Percentiles rank a stretch among this genome's conserved stretches.
phyloP scores from a whole-genome alignment of 2,329 filamentous ascomycete genomes.

The Aspergillus nomiae region DNA sequence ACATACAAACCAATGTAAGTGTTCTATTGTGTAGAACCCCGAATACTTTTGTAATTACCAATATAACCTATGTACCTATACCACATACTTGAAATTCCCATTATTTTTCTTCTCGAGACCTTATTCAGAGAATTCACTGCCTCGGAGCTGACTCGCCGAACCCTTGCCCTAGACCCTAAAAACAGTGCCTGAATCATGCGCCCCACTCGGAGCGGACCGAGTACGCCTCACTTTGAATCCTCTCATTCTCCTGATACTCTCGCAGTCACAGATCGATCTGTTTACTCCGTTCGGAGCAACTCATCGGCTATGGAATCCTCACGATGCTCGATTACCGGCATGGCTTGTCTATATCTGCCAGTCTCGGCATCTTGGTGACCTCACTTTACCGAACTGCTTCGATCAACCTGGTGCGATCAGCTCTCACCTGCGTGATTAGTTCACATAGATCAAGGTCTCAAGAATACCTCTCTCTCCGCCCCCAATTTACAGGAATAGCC shows the following conservation, averaged over 20 bases:
- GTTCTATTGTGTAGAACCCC: no score
- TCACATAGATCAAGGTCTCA: background rate
- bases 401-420: background rate
- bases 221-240: background rate
- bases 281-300: background rate
- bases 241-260: constrained; percentile 8
- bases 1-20: no score
- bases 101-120: background rate
- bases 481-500: background rate
- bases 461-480: background rate
- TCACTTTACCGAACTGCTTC: background rate
- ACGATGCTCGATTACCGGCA: background rate
- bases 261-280: constrained; percentile 5
- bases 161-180: constrained; percentile 5
- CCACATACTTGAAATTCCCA: no score
- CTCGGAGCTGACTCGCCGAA: background rate
- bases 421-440: background rate
- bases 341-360: background rate
- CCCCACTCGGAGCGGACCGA: constrained; percentile 11
- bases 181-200: background rate
- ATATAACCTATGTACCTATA: no score
- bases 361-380: background rate
- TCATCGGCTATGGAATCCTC: background rate
- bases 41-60: no score
- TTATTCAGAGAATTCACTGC: background rate